A percentile compares a stretch with the other conserved stretches of the same genome.
Evolutionary conservation across 1,284 basidiomycete species (phyloP).

Genomic region (Ceratorhiza oryzae-sativae): DNA sequence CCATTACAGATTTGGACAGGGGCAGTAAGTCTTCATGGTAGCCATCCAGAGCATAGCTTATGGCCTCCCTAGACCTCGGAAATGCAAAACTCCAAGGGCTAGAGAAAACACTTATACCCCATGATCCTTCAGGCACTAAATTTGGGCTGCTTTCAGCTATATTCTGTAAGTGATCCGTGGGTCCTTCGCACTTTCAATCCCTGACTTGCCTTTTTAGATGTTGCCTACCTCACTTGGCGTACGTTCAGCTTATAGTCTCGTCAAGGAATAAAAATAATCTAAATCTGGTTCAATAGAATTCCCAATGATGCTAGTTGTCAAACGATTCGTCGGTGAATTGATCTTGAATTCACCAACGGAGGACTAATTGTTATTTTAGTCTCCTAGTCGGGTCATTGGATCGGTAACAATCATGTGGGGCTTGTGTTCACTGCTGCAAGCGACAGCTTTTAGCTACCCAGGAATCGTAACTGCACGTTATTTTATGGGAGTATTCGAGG

Average conservation of each 20-base stretch:
- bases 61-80: constrained; percentile 11
- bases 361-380: not conserved
- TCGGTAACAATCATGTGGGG: constrained; percentile 41
- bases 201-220: constrained; percentile 38
- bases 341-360: not conserved
- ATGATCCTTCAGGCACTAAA: constrained; percentile 26
- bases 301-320: constrained; percentile 17
- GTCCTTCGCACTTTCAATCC: too few species aligned
- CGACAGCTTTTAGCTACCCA: constrained; percentile 40
- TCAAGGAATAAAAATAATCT: constrained; percentile 46
- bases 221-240: constrained; percentile 36
- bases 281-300: constrained; percentile 29
- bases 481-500: constrained; percentile 31
- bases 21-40: constrained; percentile 3
- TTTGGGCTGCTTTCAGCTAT: constrained; percentile 34
- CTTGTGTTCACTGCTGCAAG: constrained; percentile 32
- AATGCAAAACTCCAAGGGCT: constrained; percentile 33
- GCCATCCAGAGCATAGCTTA: not conserved
- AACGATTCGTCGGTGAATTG: constrained; percentile 15
- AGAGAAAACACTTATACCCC: constrained; percentile 32
- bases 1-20: constrained; percentile 24
- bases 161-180: constrained; percentile 8
- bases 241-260: not conserved
- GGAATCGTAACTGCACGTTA: constrained; percentile 33
- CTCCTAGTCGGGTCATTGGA: constrained; percentile 39